Evolutionary conservation across 805 yeast species (phyloP).

Genomic region (Cyberlindnera suaveolens): DNA sequence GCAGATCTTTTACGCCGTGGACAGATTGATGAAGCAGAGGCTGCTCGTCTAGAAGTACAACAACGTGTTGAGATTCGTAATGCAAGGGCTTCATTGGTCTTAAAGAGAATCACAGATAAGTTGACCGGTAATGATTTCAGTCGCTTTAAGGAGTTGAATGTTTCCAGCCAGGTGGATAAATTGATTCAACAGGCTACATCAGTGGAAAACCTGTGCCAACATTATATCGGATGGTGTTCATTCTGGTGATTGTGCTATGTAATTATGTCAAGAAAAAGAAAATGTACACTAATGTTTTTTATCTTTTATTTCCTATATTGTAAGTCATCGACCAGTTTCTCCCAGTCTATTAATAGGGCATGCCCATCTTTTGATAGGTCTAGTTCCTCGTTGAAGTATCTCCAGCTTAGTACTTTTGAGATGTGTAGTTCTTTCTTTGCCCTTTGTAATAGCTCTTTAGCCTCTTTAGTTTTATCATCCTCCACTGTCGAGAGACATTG

Average conservation of each 20-base stretch:
- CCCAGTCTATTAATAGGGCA: constrained; percentile 43
- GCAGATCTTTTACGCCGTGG: constrained; percentile 65
- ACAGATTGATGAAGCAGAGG: constrained; percentile 72
- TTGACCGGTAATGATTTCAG: constrained; percentile 90
- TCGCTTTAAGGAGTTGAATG: constrained; percentile 61
- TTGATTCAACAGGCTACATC: constrained; percentile 94
- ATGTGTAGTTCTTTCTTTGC: constrained; percentile 54
- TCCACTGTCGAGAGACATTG: constrained; percentile 27
- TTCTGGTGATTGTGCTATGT: constrained; percentile 59
- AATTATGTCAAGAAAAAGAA: background rate
- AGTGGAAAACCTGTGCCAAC: constrained; percentile 93
- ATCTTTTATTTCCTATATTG: background rate
- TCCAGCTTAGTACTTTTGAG: constrained; percentile 45
- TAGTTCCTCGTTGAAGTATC: constrained; percentile 43
- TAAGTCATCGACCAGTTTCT: constrained; percentile 9
- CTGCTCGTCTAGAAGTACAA: constrained; percentile 59
- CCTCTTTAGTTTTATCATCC: constrained; percentile 15
- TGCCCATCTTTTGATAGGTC: constrained; percentile 20
- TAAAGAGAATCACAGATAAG: constrained; percentile 87
- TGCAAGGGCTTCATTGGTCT: constrained; percentile 85
- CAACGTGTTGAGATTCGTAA: constrained; percentile 70
- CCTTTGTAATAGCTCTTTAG: constrained; percentile 21
- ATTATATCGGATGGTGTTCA: constrained; percentile 98
- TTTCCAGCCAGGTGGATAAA: constrained; percentile 87
- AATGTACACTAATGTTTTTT: background rate